phyloP scores from a whole-genome alignment of 768 basidiomycete genomes.

The Rossbeevera mucosa region DNA sequence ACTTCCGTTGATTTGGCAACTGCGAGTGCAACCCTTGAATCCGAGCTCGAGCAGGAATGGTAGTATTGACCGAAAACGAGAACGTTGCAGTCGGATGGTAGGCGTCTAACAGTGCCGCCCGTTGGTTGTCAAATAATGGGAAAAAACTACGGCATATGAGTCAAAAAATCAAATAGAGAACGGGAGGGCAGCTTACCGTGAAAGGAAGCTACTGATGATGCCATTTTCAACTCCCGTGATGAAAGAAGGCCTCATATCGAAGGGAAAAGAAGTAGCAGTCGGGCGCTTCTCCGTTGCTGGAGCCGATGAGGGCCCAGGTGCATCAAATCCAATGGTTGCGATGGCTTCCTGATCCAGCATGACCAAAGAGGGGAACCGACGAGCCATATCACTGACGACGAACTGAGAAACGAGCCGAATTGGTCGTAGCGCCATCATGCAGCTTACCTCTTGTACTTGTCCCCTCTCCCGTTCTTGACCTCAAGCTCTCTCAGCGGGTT shows the following conservation, averaged over 20 bases:
- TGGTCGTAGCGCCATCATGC: neutral
- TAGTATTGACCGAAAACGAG: slow-evolving; percentile 82
- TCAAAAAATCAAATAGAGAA: slow-evolving; percentile 1
- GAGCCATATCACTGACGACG: slow-evolving; percentile 62
- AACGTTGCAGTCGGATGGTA: slow-evolving; percentile 90
- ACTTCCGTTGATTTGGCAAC: slow-evolving; percentile 78
- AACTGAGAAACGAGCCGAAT: slow-evolving; percentile 1
- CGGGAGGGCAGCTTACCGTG: slow-evolving; percentile 47
- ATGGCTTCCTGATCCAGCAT: slow-evolving; percentile 84
- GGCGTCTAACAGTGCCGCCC: slow-evolving; percentile 58
- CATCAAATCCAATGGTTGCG: slow-evolving; percentile 71
- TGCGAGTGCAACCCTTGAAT: slow-evolving; percentile 62
- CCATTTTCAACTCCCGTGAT: slow-evolving; percentile 67
- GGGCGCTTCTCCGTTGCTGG: slow-evolving; percentile 38
- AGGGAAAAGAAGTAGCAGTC: slow-evolving; percentile 71
- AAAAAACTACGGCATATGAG: slow-evolving; percentile 62
- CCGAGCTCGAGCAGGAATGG: slow-evolving; percentile 73
- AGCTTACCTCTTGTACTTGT: slow-evolving; percentile 65
- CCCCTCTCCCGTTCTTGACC: slow-evolving; percentile 49
- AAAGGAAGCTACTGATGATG: slow-evolving; percentile 72
- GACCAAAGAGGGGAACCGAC: slow-evolving; percentile 75
- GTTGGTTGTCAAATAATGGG: slow-evolving; percentile 74
- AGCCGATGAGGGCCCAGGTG: slow-evolving; percentile 51
- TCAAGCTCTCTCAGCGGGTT: slow-evolving; percentile 71
- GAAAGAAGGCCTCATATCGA: slow-evolving; percentile 67